These are phyloP conservation scores for Solanum tarapatanum DNA, from an alignment of 257 asterid species.

Conservation along the genomic window DNA sequence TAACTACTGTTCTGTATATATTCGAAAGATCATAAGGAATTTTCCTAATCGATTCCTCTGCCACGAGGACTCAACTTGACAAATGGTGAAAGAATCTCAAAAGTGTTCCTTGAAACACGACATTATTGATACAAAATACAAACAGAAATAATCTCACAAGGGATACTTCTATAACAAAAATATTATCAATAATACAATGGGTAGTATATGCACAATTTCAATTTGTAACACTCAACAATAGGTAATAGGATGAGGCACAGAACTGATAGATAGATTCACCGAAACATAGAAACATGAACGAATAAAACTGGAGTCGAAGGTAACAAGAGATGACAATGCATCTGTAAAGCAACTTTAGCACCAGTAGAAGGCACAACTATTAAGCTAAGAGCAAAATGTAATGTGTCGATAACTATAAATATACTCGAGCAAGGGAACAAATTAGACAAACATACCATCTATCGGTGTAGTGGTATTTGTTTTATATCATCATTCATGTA, in stretches of 20 bases:
- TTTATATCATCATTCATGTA: not conserved
- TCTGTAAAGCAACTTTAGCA: not conserved
- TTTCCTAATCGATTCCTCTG: not conserved
- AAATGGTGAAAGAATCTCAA: not conserved
- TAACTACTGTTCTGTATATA: not conserved
- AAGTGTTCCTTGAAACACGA: not conserved
- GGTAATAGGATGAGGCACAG: not conserved
- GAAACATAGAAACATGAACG: not conserved
- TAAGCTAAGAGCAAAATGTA: not conserved
- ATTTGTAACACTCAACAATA: not conserved
- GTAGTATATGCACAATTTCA: not conserved
- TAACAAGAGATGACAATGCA: not conserved
- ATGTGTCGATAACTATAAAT: not conserved
- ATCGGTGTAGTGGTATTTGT: not conserved
- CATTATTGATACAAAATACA: not conserved
- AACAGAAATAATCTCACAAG: not conserved
- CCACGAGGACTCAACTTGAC: not conserved
- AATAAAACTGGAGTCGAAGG: not conserved
- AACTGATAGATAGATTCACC: not conserved
- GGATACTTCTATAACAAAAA: not conserved
- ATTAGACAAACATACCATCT: not conserved
- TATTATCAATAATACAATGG: not conserved
- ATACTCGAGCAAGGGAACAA: not conserved
- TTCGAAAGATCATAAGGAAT: not conserved
- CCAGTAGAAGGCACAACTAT: not conserved